A percentile compares a stretch with the other conserved stretches of the same genome.
These are phyloP conservation scores for Neurospora sp. DNA, from an alignment of 495 filamentous ascomycete species.

Conservation along the genomic window DNA sequence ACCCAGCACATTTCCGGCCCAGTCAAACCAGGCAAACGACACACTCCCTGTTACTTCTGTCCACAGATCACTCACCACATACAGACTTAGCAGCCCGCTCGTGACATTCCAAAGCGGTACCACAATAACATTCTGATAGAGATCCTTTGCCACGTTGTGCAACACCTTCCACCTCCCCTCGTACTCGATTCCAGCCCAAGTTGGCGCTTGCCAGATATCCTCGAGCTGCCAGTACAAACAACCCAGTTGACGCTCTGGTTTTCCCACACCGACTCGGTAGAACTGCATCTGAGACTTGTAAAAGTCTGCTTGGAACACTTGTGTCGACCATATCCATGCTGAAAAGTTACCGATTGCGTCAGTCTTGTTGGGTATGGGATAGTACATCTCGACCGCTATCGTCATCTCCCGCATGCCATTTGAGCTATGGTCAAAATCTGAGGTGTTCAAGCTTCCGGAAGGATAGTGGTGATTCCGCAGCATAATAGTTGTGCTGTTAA, in stretches of 20 bases:
- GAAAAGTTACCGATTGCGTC: slow-evolving; percentile 54
- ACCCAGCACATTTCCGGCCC: slow-evolving; percentile 12
- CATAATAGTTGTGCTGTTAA: slow-evolving; percentile 50
- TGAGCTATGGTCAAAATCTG: slow-evolving; percentile 27
- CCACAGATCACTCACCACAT: slow-evolving; percentile 52
- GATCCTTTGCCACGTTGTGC: slow-evolving; percentile 50
- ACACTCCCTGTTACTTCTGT: slow-evolving; percentile 17
- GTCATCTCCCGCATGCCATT: slow-evolving; percentile 58
- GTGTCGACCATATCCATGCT: slow-evolving; percentile 58
- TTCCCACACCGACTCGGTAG: slow-evolving; percentile 53
- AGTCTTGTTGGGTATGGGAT: slow-evolving; percentile 48
- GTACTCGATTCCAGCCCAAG: slow-evolving; percentile 57
- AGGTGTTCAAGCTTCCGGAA: slow-evolving; percentile 38
- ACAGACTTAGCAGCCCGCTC: slow-evolving; percentile 45
- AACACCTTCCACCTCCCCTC: slow-evolving; percentile 57
- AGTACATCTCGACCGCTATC: slow-evolving; percentile 46
- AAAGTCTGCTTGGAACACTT: slow-evolving; percentile 59
- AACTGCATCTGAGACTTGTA: slow-evolving; percentile 55
- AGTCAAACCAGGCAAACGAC: slow-evolving; percentile 20
- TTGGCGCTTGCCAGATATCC: slow-evolving; percentile 60
- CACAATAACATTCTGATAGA: slow-evolving; percentile 51
- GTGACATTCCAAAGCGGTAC: slow-evolving; percentile 51
- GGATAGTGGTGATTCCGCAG: slow-evolving; percentile 61
- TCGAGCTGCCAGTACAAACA: slow-evolving; percentile 62
- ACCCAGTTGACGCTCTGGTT: slow-evolving; percentile 51